phyloP scores from a whole-genome alignment of 345 rosid genomes.

The Carallia brachiata region DNA sequence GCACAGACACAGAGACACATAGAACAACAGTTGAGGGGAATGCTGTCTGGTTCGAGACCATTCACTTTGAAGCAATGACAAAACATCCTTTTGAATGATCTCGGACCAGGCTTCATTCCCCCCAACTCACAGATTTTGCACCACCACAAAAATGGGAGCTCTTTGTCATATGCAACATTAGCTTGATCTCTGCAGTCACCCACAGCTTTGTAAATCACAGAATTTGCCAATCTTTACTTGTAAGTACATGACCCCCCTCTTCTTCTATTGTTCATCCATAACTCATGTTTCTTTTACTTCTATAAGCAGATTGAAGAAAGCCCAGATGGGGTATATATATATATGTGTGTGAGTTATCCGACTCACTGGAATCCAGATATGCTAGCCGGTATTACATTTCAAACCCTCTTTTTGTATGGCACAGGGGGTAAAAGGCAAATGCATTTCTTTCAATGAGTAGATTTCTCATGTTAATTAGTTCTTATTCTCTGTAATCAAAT shows the following conservation, averaged over 20 bases:
- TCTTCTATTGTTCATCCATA: neutral
- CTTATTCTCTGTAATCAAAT: neutral
- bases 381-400: too few relatives aligned
- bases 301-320: neutral
- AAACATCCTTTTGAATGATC: constrained; percentile 30
- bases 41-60: constrained; percentile 69
- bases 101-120: constrained; percentile 76
- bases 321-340: neutral
- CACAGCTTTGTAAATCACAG: neutral
- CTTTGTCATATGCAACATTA: neutral
- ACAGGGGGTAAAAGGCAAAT: neutral
- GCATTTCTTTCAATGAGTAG: neutral
- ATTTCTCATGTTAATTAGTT: neutral
- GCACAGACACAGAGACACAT: constrained; percentile 3
- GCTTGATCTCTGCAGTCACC: neutral
- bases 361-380: neutral
- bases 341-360: neutral
- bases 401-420: too few relatives aligned
- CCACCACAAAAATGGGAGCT: neutral
- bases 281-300: neutral
- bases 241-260: neutral
- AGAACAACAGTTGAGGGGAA: constrained; percentile 45
- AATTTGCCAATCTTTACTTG: neutral
- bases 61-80: constrained; percentile 15
- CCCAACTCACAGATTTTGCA: constrained; percentile 23